Percentiles rank a stretch among this genome's conserved stretches.
Conservation (phyloP, 371 early-diverging fungal species). For the Mucor ambiguus region DNA sequence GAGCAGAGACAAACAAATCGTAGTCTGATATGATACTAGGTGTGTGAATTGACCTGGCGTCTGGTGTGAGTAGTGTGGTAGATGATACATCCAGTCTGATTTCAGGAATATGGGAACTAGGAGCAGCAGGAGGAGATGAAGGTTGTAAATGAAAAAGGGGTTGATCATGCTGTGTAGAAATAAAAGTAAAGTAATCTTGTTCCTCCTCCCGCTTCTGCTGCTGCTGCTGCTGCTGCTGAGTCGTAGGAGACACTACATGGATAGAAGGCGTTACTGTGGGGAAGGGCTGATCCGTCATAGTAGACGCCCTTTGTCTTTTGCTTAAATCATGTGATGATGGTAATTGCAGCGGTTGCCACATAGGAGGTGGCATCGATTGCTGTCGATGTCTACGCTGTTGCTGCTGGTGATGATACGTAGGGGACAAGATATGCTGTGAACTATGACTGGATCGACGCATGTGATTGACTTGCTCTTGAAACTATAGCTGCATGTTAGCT, state of each 20-base stretch:
- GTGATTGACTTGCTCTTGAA: slow-evolving; percentile 39
- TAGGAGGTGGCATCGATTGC: slow-evolving; percentile 37
- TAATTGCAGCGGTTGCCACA: slow-evolving; percentile 18
- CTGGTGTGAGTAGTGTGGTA: slow-evolving; percentile 21
- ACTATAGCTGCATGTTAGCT: slow-evolving; percentile 17
- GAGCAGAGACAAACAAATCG: slow-evolving; percentile 35
- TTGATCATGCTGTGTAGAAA: slow-evolving; percentile 23
- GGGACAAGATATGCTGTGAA: slow-evolving; percentile 8
- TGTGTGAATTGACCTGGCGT: not conserved
- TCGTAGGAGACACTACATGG: slow-evolving; percentile 5
- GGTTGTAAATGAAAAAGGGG: slow-evolving; percentile 4
- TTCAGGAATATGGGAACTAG: slow-evolving; percentile 33
- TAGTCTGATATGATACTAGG: slow-evolving; percentile 28
- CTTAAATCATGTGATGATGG: not conserved
- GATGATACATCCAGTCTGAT: slow-evolving; percentile 33
- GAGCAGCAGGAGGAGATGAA: not conserved
- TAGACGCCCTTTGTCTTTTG: slow-evolving; percentile 36
- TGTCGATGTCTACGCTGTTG: slow-evolving; percentile 25
- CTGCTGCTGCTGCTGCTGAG: not conserved
- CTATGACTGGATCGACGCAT: slow-evolving; percentile 34
- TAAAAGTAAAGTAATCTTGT: slow-evolving; percentile 46
- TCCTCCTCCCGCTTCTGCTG: not conserved
- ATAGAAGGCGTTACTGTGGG: not conserved
- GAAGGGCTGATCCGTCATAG: slow-evolving; percentile 30
- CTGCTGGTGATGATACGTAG: not conserved